Base-by-base conservation (phyloP, 352 stramenopile species). In the Halophytophthora batemanensis region DNA sequence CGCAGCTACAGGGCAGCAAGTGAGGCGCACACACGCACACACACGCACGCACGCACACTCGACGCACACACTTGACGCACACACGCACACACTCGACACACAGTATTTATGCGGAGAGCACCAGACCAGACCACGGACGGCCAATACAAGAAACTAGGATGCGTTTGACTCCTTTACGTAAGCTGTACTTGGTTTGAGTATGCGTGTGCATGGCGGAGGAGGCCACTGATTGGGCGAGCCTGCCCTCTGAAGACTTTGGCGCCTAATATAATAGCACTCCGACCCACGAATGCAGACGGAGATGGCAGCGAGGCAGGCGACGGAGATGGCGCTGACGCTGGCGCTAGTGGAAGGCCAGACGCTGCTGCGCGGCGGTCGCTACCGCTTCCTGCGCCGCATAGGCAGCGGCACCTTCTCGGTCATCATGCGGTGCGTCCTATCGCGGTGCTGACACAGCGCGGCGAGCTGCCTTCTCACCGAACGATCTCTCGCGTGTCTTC, bases 341-440 rank as follows among this genome's bases (percentile, higher is more conserved):
- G 62, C 71, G 21, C 47, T 87, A 6, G 75, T 87, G 37, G 78
- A 91, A 62, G 77, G 80, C 8, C 76, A 87, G 50, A 89, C 77
- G 50, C 61, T 85, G 48, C 62, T 89, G 34, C 66, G 66, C 28
- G 59, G 61, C 45, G 78, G 71, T 6, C 81, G 81, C 69, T 89
- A 86, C 52, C 77, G 77, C 61, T 89, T 88, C 64, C 70, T 87
- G 22, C 74, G 70, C 25, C 71, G 78, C 55, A 73, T 91, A 49
- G 81, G 71, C 52, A 77, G 64, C 47, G 81, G 81, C 51, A 87
- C 77, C 14, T 91, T 87, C 53, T 67, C 77, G 23, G 52, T 81
- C 51, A 83, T 91, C 53, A 71, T 91, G 49, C 61, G 72, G 74
- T 87, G 42, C 31, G 69, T 59, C 17, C n/a, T n/a, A n/a, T n/a